These are phyloP conservation scores for Saturnispora galanensis DNA, from an alignment of 805 yeast species.

Conservation along the genomic window DNA sequence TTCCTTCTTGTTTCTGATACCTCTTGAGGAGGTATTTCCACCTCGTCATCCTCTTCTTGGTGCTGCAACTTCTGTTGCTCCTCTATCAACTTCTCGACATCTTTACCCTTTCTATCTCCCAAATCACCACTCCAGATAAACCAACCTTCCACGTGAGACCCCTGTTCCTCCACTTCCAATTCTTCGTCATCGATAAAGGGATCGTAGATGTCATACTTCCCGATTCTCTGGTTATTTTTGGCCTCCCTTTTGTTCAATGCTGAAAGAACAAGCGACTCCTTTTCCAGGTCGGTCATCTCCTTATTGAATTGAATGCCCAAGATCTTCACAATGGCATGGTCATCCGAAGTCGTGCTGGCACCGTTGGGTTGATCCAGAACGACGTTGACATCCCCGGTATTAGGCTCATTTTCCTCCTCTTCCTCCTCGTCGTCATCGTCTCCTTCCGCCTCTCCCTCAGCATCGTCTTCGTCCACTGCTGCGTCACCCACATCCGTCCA, in stretches of 20 bases:
- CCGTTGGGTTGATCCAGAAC: background rate
- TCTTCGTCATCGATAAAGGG: conserved; percentile 97
- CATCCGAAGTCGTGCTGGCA: conserved; percentile 10
- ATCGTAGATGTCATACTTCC: conserved; percentile 85
- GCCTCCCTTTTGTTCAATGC: conserved; percentile 31
- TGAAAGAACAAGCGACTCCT: conserved; percentile 23
- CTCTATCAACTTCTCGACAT: background rate
- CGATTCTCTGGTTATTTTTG: conserved; percentile 61
- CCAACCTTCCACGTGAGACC: conserved; percentile 91
- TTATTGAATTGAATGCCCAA: conserved; percentile 23
- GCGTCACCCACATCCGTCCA: conserved; percentile 20
- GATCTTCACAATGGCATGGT: conserved; percentile 26
- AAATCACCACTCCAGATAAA: conserved; percentile 92
- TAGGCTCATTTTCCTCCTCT: conserved; percentile 4
- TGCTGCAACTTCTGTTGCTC: background rate
- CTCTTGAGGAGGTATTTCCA: background rate
- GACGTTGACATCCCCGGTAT: background rate
- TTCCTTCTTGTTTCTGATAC: background rate
- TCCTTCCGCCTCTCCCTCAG: conserved; percentile 32
- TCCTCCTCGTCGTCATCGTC: conserved; percentile 25
- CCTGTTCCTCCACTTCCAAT: conserved; percentile 83
- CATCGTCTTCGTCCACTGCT: conserved; percentile 28
- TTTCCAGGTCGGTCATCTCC: conserved; percentile 27
- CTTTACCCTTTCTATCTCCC: conserved; percentile 36
- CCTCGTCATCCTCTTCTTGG: background rate